These are phyloP conservation scores for Halophytophthora batemanensis DNA, from an alignment of 352 stramenopile species.

Conservation along the genomic window DNA sequence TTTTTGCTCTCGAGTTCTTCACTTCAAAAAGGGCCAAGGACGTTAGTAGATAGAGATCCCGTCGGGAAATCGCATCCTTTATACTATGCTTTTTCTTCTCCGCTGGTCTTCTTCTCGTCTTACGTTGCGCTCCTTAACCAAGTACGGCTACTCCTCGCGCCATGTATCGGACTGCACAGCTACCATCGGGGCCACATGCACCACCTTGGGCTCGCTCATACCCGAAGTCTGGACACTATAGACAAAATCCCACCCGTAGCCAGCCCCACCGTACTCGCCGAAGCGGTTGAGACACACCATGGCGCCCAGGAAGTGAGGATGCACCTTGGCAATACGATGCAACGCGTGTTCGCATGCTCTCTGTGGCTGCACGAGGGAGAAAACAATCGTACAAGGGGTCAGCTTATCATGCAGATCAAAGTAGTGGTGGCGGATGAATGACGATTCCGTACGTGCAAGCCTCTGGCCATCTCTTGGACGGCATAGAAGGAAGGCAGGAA, in stretches of 20 bases:
- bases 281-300: constrained; percentile 78
- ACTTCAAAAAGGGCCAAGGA: constrained; percentile 42
- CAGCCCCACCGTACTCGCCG: constrained; percentile 72
- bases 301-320: constrained; percentile 65
- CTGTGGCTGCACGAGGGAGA: constrained; percentile 32
- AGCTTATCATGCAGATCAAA: neutral
- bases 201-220: constrained; percentile 50
- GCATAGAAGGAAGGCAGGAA: constrained; percentile 86
- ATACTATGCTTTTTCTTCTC: constrained; percentile 25
- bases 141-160: constrained; percentile 10
- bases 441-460: constrained; percentile 53
- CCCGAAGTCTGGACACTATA: constrained; percentile 60
- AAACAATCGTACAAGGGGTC: neutral
- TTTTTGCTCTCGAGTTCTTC: constrained; percentile 26
- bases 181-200: constrained; percentile 44
- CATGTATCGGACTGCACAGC: constrained; percentile 4
- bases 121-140: constrained; percentile 2
- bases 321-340: constrained; percentile 44
- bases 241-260: constrained; percentile 72
- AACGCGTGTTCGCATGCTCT: constrained; percentile 57
- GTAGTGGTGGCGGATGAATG: too few relatives aligned
- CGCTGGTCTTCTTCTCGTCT: too few relatives aligned
- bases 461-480: constrained; percentile 76
- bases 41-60: constrained; percentile 39
- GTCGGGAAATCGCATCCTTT: constrained; percentile 28